Evolutionary conservation across 768 basidiomycete genomes (phyloP), one percentile per base, ranked within the genome.

Genomic region (Trichaptum fuscoviolaceum): DNA sequence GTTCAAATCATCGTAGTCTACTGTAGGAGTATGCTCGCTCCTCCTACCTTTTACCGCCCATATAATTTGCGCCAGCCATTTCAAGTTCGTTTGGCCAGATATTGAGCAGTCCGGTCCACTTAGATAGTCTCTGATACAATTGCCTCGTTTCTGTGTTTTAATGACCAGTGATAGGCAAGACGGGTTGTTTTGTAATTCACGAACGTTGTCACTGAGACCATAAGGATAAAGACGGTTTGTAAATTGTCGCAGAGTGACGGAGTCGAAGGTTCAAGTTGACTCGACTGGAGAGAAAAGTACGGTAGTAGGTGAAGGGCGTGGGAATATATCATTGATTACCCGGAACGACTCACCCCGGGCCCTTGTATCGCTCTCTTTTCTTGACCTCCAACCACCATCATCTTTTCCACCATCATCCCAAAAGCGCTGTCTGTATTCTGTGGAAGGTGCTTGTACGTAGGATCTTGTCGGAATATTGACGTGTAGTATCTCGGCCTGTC

Each of bases 41-140:
- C 52, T 23, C 75, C 36, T 62, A 87, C 89, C 87, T 81, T 77
- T 84, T 88, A 15, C 89, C 89, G 25, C 89, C 89, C 88, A 89
- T 90, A 68, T 90, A 91, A 70, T 91, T 91, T 34, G 88, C 89
- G 7, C 89, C 89, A 24, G 77, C 76, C 88, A 89, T 88, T 63
- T 7, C 69, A 62, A 62, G 57, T 58, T n/a, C 8, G 30, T 30
- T 30, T 30, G 10, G 42, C 42, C 6, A 12, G 15, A 3, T 12
- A 52, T 52, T 52, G 42, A 52, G 42, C 42, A 52, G 30, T 8
- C 30, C 30, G 8, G 30, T 30, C 2, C 4, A 30, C 8, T 30
- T n/a, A n/a, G 30, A 30, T 30, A 30, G 30, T 30, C 30, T 3
- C 2, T 3, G 30, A 30, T 3, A 30, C 30, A 30, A 30, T 3